A percentile compares a stretch with the other conserved stretches of the same genome.
These are phyloP conservation scores for Claviceps pazoutovae DNA, from an alignment of 2,329 filamentous ascomycete genomes.

Conservation along the genomic window DNA sequence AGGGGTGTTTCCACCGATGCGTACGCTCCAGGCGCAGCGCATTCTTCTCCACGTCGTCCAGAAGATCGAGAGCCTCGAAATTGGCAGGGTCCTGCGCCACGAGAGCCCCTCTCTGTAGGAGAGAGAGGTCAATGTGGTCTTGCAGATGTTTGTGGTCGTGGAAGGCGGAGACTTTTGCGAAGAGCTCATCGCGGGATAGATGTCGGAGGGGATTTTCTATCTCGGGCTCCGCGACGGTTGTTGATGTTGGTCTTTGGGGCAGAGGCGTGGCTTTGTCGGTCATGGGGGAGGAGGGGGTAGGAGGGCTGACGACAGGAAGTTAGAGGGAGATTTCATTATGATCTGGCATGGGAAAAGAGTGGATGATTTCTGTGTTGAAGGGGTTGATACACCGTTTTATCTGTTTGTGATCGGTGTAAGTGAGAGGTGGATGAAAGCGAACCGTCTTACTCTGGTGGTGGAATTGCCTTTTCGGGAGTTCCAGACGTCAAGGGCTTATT, in stretches of 20 bases:
- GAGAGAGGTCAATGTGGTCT: constrained; percentile 26
- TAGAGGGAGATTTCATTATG: too few species aligned
- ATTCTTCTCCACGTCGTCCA: constrained; percentile 23
- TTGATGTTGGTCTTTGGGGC: background rate
- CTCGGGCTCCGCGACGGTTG: constrained; percentile 14
- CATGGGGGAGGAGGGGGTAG: background rate
- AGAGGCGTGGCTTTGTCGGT: background rate
- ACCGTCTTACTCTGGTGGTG: background rate
- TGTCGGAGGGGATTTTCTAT: constrained; percentile 35
- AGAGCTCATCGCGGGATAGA: constrained; percentile 35
- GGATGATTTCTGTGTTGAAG: too few species aligned
- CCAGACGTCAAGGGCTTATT: too few species aligned
- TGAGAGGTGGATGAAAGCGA: background rate
- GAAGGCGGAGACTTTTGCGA: constrained; percentile 40
- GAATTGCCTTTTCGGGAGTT: background rate
- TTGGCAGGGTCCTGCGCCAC: constrained; percentile 23
- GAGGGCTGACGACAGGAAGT: background rate
- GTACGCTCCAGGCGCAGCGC: constrained; percentile 32
- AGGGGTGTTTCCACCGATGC: constrained; percentile 44
- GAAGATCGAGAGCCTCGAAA: constrained; percentile 15
- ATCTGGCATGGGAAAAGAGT: too few species aligned
- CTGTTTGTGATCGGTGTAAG: too few species aligned
- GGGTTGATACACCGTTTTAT: too few species aligned
- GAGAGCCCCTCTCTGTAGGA: constrained; percentile 24
- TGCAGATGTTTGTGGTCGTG: constrained; percentile 31